phyloP scores from a whole-genome alignment of 75 land plant genomes.

The Isoetes taiwanensis region DNA sequence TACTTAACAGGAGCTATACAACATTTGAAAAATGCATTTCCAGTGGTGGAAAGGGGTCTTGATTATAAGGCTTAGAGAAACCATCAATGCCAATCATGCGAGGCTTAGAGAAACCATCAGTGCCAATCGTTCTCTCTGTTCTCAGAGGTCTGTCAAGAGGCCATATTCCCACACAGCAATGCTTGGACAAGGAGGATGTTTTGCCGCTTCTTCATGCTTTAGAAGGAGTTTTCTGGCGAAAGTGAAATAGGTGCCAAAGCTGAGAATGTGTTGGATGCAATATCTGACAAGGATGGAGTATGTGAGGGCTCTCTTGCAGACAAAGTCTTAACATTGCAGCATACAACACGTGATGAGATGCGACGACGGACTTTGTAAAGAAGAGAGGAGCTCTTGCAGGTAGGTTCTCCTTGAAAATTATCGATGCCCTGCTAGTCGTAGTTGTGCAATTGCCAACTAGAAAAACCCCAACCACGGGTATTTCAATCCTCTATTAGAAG shows the following conservation, averaged over 20 bases:
- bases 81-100: conserved; percentile 68
- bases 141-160: conserved; percentile 82
- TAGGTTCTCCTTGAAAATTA: no score
- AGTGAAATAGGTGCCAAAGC: conserved; percentile 95
- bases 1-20: conserved; percentile 48
- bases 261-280: conserved; percentile 82
- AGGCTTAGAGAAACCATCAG: conserved; percentile 66
- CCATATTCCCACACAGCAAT: conserved; percentile 65
- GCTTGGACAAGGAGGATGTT: conserved; percentile 56
- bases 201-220: conserved; percentile 85
- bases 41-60: conserved; percentile 39
- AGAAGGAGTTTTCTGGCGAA: conserved; percentile 92
- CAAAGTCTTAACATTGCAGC: conserved; percentile 45
- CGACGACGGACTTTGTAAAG: conserved; percentile 67
- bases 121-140: conserved; percentile 84
- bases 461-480: no score
- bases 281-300: conserved; percentile 69
- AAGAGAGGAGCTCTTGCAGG: conserved; percentile 81
- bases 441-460: no score
- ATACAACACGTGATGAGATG: conserved; percentile 94
- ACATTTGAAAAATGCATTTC: conserved; percentile 58
- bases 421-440: no score
- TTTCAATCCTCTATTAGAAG: no score
- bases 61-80: conserved; percentile 49
- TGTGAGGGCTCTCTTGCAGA: conserved; percentile 85